These are phyloP conservation scores for Meredithiella fracta DNA, from an alignment of 2,329 filamentous ascomycete species.

Conservation along the genomic window DNA sequence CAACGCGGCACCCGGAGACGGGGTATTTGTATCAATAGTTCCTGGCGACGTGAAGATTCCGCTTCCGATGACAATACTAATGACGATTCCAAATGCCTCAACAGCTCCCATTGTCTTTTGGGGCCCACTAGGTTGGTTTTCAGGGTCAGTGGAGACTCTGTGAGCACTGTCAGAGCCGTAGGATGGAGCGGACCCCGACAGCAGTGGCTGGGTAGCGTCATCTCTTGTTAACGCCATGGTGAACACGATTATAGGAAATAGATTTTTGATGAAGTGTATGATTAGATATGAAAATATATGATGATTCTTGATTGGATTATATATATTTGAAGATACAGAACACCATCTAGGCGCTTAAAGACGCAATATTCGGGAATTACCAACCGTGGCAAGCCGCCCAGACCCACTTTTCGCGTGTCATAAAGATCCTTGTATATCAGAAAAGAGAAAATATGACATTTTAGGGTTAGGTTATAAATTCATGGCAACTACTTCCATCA, in stretches of 20 bases:
- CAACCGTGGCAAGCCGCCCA: not conserved
- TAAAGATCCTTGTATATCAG: not conserved
- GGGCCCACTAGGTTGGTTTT: not conserved
- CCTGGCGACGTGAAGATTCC: slow-evolving; percentile 50
- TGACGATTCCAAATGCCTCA: slow-evolving; percentile 41
- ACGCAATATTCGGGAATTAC: not conserved
- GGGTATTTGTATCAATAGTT: slow-evolving; percentile 45
- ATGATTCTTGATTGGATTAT: not conserved
- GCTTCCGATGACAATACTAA: slow-evolving; percentile 47
- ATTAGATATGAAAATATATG: not conserved
- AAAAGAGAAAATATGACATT: too few species aligned
- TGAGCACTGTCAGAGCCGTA: not conserved
- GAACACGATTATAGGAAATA: too few species aligned
- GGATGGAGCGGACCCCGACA: not conserved
- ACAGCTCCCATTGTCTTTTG: not conserved
- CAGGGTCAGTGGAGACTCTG: not conserved
- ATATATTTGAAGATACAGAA: not conserved
- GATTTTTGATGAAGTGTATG: too few species aligned
- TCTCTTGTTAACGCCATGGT: too few species aligned
- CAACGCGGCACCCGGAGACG: slow-evolving; percentile 41
- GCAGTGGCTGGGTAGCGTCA: too few species aligned
- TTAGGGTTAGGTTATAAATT: too few species aligned
- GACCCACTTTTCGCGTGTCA: not conserved
- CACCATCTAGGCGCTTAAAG: not conserved
- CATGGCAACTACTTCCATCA: too few species aligned